Evolutionary conservation across 306 rosid genomes (phyloP).

Genomic region (Alnus glutinosa): DNA sequence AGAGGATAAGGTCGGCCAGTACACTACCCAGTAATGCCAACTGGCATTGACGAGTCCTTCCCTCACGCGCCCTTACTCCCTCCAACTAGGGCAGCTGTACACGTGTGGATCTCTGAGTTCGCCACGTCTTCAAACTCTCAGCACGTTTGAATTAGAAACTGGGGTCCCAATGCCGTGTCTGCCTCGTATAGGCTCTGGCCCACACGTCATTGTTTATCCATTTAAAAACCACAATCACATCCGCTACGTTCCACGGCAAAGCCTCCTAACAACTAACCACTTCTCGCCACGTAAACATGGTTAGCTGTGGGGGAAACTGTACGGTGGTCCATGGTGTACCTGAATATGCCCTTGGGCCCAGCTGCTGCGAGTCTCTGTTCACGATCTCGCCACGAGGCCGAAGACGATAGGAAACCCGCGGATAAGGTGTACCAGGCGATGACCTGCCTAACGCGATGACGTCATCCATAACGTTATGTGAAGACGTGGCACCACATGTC

Average conservation of each 20-base stretch:
- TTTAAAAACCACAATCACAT: neutral
- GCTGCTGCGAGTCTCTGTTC: neutral
- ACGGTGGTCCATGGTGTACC: neutral
- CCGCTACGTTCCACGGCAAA: neutral
- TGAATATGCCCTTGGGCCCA: neutral
- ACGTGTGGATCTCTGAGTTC: neutral
- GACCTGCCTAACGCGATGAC: neutral
- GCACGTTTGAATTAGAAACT: neutral
- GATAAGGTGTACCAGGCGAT: neutral
- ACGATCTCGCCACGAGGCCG: constrained; percentile 8
- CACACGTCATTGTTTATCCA: constrained; percentile 12
- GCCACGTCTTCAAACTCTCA: constrained; percentile 13
- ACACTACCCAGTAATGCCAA: constrained; percentile 46
- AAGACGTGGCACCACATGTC: neutral
- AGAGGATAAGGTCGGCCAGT: constrained; percentile 63
- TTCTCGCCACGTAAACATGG: neutral
- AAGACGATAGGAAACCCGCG: neutral
- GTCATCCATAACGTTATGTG: neutral
- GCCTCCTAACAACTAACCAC: neutral
- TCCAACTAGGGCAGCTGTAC: neutral
- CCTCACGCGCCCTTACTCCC: constrained; percentile 35
- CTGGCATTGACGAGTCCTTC: constrained; percentile 34
- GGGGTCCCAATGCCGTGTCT: constrained; percentile 4
- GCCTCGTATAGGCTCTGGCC: neutral
- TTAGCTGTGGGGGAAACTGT: too few relatives aligned